Percentiles rank a stretch among this genome's conserved stretches.
Conservation (phyloP, 1,284 basidiomycete genomes). For the Ustilago loliicola region DNA sequence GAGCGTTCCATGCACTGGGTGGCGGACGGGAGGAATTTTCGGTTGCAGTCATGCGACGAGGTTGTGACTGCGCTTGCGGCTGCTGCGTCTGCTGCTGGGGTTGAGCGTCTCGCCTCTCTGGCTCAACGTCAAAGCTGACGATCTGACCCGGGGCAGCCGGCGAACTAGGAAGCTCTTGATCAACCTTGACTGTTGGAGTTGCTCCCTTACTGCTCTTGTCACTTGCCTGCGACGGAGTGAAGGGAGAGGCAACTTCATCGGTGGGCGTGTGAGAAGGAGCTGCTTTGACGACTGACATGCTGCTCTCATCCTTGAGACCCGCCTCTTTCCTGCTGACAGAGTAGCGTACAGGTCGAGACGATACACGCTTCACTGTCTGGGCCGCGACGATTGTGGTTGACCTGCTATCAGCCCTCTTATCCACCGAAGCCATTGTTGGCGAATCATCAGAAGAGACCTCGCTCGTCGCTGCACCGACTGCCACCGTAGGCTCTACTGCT, state of each 20-base stretch:
- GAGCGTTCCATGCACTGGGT: conserved; percentile 29
- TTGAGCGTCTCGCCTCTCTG: conserved; percentile 1
- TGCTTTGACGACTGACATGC: not conserved
- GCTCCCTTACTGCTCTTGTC: not conserved
- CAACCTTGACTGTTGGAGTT: not conserved
- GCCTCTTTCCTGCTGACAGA: conserved; percentile 21
- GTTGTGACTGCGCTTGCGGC: not conserved
- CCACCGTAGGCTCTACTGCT: not conserved
- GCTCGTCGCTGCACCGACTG: not conserved
- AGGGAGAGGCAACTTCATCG: not conserved
- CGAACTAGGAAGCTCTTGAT: not conserved
- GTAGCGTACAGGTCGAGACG: conserved; percentile 9
- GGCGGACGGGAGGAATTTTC: conserved; percentile 18
- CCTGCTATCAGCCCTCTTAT: conserved; percentile 7
- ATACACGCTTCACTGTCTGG: conserved; percentile 9
- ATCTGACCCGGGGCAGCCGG: conserved; percentile 4
- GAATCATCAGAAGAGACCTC: not conserved
- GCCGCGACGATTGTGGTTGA: conserved; percentile 1
- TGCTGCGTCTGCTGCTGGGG: not conserved
- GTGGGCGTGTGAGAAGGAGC: not conserved
- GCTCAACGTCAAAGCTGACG: conserved; percentile 15
- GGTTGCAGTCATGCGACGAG: conserved; percentile 10
- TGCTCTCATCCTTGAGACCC: not conserved
- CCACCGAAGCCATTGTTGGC: not conserved
- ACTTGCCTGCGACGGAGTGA: not conserved